Percentiles rank a stretch among this genome's conserved stretches.
These are phyloP conservation scores for Phytophthora ramorum DNA, from an alignment of 352 stramenopile species.

Conservation along the genomic window DNA sequence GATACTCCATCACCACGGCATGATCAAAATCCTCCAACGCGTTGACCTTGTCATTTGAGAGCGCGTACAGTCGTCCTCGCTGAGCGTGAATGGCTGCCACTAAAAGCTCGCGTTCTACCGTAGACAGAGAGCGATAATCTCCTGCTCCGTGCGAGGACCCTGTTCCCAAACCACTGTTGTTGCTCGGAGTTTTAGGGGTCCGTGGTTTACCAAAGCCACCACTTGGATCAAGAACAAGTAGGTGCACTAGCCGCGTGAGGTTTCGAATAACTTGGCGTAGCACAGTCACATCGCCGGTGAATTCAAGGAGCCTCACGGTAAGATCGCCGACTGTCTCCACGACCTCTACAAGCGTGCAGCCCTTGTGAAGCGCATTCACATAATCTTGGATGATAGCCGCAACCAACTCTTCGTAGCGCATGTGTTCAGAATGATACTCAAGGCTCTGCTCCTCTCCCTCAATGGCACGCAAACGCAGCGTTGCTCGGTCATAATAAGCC, in stretches of 20 bases:
- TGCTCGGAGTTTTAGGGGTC: constrained; percentile 11
- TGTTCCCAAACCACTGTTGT: constrained; percentile 26
- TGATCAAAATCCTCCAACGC: constrained; percentile 74
- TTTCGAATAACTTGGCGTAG: constrained; percentile 71
- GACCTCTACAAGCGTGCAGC: constrained; percentile 75
- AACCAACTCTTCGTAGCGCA: constrained; percentile 71
- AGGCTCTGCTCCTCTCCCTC: constrained; percentile 70
- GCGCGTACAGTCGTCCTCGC: constrained; percentile 63
- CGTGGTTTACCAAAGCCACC: constrained; percentile 35
- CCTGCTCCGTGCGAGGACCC: not conserved
- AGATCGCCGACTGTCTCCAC: constrained; percentile 81
- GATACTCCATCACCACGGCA: constrained; percentile 79
- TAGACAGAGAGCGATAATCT: constrained; percentile 34
- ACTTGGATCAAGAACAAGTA: constrained; percentile 50
- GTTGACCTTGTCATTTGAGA: constrained; percentile 57
- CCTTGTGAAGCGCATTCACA: constrained; percentile 71
- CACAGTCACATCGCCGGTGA: constrained; percentile 63
- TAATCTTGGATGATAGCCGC: constrained; percentile 80
- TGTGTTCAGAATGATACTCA: constrained; percentile 73
- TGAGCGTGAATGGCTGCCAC: constrained; percentile 68
- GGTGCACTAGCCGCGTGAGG: constrained; percentile 62
- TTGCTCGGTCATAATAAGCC: constrained; percentile 82
- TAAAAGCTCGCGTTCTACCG: constrained; percentile 54
- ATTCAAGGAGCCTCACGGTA: constrained; percentile 69
- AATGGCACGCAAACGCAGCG: constrained; percentile 67